phyloP scores from a whole-genome alignment of 169 alveolate species.

The Eimeria acervulina region DNA sequence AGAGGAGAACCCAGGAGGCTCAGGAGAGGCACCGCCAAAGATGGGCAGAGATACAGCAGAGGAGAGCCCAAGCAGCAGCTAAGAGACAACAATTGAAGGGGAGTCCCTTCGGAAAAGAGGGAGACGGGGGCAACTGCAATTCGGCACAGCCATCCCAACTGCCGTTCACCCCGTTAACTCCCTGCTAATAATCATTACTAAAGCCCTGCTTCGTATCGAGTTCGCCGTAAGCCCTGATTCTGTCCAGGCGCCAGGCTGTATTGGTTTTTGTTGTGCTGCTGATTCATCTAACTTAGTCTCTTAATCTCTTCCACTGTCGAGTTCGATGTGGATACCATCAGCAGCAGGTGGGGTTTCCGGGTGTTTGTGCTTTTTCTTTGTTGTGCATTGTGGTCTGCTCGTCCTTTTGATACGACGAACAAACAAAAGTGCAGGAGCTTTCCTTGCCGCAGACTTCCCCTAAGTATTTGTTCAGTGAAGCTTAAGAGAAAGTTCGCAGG shows the following conservation, averaged over 20 bases:
- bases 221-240: background rate
- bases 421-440: background rate
- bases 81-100: slow-evolving; percentile 22
- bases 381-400: background rate
- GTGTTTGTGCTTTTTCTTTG: background rate
- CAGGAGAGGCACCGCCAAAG: slow-evolving; percentile 65
- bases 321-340: background rate
- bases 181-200: background rate
- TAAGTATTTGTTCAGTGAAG: background rate
- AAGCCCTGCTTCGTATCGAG: background rate
- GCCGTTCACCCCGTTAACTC: slow-evolving; percentile 29
- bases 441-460: background rate
- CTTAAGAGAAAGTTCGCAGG: background rate
- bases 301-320: background rate
- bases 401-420: background rate
- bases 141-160: background rate
- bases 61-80: slow-evolving; percentile 65
- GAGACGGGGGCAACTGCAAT: background rate
- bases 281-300: background rate
- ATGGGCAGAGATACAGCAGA: slow-evolving; percentile 66
- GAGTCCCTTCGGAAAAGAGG: background rate
- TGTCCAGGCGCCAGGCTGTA: background rate
- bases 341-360: background rate
- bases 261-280: background rate
- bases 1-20: slow-evolving; percentile 66